Evolutionary conservation across 306 rosid genomes (phyloP).

Genomic region (Cucurbita ficifolia): DNA sequence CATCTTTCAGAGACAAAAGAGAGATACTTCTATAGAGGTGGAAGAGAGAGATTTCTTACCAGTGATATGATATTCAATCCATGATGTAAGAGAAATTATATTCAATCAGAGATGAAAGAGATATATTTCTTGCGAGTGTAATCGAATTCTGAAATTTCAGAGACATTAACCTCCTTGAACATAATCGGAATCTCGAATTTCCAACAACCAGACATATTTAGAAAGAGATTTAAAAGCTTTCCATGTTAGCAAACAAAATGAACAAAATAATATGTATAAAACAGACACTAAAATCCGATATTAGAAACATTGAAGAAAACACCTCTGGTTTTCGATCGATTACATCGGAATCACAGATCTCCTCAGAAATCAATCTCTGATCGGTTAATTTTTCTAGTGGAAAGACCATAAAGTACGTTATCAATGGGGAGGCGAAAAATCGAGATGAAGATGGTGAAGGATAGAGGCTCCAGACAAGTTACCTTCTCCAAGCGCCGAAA

Average conservation of each 20-base stretch:
- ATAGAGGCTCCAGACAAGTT: conserved; percentile 18
- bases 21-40: too few species aligned
- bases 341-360: background rate
- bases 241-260: conserved; percentile 1
- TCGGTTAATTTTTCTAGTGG: background rate
- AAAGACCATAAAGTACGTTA: background rate
- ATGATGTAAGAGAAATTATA: too few species aligned
- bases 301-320: conserved; percentile 18
- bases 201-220: background rate
- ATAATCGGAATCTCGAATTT: background rate
- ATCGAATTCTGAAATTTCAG: background rate
- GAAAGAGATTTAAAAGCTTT: conserved; percentile 10
- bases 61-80: too few species aligned
- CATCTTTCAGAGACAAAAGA: too few species aligned
- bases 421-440: conserved; percentile 23
- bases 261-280: background rate
- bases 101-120: too few species aligned
- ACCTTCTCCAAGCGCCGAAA: conserved; percentile 46
- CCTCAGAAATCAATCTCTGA: background rate
- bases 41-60: too few species aligned
- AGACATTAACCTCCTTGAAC: background rate
- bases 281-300: conserved; percentile 14
- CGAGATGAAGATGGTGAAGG: conserved; percentile 30
- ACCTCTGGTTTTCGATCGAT: background rate
- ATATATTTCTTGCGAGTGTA: too few species aligned